Evolutionary conservation across 305 asterid genomes (phyloP).

Genomic region (Solanum hybrid): DNA sequence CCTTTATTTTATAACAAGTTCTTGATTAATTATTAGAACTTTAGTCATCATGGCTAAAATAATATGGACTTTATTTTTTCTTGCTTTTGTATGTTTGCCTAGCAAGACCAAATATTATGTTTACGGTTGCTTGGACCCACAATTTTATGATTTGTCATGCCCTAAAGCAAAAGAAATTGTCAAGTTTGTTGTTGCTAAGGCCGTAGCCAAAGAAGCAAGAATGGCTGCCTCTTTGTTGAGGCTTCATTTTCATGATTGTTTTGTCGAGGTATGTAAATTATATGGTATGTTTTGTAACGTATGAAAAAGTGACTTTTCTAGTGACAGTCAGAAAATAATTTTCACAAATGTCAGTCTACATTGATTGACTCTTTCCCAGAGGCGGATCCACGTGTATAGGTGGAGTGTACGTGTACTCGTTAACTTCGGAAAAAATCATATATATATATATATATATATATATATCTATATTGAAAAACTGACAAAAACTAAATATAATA

Average conservation of each 20-base stretch:
- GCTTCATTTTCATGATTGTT: constrained; percentile 90
- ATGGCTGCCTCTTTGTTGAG: constrained; percentile 89
- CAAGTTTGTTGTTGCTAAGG: constrained; percentile 52
- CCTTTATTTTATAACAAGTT: neutral
- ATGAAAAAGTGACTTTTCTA: neutral
- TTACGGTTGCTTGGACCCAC: constrained; percentile 62
- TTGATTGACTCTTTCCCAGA: neutral
- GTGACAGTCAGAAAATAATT: neutral
- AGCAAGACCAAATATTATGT: constrained; percentile 21
- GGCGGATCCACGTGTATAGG: too few species aligned
- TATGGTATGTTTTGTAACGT: neutral
- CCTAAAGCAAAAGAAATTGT: constrained; percentile 55
- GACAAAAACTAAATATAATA: too few species aligned
- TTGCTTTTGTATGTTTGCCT: constrained; percentile 42
- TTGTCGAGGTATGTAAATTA: constrained; percentile 47
- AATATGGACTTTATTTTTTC: constrained; percentile 17
- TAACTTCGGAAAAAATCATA: too few species aligned
- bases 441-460: too few species aligned
- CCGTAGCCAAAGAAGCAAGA: constrained; percentile 63
- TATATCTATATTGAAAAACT: too few species aligned
- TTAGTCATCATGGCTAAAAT: constrained; percentile 24
- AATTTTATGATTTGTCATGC: constrained; percentile 64
- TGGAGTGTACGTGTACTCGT: too few species aligned
- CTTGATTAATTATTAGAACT: neutral
- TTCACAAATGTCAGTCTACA: neutral